Base-by-base conservation (phyloP, 2,329 filamentous ascomycete genomes). In the Apiospora rasikravindrae region DNA sequence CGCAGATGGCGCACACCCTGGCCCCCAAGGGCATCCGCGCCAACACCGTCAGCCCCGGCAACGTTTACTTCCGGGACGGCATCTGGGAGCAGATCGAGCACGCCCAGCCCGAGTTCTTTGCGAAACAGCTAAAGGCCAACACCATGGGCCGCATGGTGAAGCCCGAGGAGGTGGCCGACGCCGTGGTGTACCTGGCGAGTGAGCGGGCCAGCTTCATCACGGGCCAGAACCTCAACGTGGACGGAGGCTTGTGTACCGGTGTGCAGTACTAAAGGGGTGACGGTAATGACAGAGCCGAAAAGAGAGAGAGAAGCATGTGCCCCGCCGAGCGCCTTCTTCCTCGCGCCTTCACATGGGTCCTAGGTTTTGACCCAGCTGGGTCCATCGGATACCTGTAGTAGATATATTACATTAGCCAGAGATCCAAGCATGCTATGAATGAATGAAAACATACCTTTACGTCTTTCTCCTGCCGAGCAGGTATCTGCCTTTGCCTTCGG, bases 11-110 rank as follows among this genome's bases (percentile, higher is more conserved):
- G 22, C 79, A 80, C 57, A 77, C 75, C 5, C 71, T 81, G 44
- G 82, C 81, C 11, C 76, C 79, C 1, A 79, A 81, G 69, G 80
- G 81, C 8, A 74, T 83, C 26, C 71, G 82, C 49, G 81, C 80
- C 6, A 83, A 83, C 71, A 80, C 78, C 2, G 77, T 81, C 40
- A 76, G 74, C 67, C 79, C 80, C 6, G 82, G 81, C 0, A 83
- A 83, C 69, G 81, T 82, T 37, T 83, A 82, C 49, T 77, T 82
- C 33, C 74, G 77, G 24, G 80, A 81, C 72, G 82, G 81, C 5
- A 77, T 82, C 8, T 82, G 80, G 80, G 81, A 80, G 0, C 67
- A 76, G n/a, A 77, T 81, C 19, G 79, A 81, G 74, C 76, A 73
- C 69, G 71, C 71, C 5, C 77, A 76, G 69, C 79, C 78, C 8